phyloP scores from a whole-genome alignment of 1,284 basidiomycete species.

The Ustilago hordei region DNA sequence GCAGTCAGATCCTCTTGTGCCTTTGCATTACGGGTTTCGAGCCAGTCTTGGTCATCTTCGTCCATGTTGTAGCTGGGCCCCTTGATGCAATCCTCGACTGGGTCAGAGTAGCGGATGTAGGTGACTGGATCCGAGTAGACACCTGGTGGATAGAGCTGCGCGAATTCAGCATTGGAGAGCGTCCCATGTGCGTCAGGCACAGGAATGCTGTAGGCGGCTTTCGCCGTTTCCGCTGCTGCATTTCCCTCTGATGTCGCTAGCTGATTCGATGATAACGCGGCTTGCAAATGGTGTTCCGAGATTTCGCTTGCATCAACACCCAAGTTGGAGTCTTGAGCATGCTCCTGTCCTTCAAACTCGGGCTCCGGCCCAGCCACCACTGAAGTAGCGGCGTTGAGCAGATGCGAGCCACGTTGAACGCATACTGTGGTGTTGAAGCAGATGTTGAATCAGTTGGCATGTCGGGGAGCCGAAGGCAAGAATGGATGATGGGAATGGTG shows the following conservation, averaged over 20 bases:
- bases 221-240: constrained; percentile 31
- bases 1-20: constrained; percentile 86
- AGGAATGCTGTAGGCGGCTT: constrained; percentile 67
- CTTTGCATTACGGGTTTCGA: constrained; percentile 89
- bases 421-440: constrained; percentile 39
- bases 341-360: constrained; percentile 63
- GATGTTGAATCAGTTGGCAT: background rate
- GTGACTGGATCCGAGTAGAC: constrained; percentile 71
- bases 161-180: constrained; percentile 54
- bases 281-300: constrained; percentile 68
- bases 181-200: constrained; percentile 64
- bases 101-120: constrained; percentile 87
- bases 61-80: constrained; percentile 91
- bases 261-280: constrained; percentile 67
- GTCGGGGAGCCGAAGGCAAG: constrained; percentile 5
- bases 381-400: constrained; percentile 59
- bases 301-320: constrained; percentile 66
- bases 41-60: constrained; percentile 94
- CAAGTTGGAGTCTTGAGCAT: constrained; percentile 61
- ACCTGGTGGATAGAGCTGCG: constrained; percentile 61
- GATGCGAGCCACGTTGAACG: constrained; percentile 59
- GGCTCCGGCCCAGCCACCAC: constrained; percentile 59
- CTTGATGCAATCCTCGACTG: constrained; percentile 81
- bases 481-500: background rate
- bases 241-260: constrained; percentile 56